Evolutionary conservation across 1,139 yeast species (phyloP).

Genomic region (Protomyces macrosporus): DNA sequence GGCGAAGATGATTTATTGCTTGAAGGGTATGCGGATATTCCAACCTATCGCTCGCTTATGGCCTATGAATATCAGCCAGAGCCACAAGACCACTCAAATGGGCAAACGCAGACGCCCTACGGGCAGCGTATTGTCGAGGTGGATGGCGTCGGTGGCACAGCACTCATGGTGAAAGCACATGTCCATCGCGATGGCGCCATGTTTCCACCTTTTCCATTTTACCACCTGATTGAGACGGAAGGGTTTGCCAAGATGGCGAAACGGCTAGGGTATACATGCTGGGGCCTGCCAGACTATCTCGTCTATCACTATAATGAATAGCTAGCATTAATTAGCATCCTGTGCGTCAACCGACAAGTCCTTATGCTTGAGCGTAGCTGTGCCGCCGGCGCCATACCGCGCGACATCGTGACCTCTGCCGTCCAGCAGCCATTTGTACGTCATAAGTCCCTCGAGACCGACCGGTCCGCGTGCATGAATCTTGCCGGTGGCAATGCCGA

Average conservation of each 20-base stretch:
- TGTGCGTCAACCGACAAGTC: neutral
- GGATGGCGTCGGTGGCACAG: slow-evolving; percentile 97
- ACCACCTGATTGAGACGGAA: slow-evolving; percentile 93
- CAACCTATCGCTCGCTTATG: slow-evolving; percentile 94
- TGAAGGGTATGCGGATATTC: slow-evolving; percentile 84
- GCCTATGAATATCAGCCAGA: slow-evolving; percentile 58
- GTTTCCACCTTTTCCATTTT: slow-evolving; percentile 98
- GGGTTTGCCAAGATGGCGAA: slow-evolving; percentile 98
- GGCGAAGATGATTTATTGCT: slow-evolving; percentile 84
- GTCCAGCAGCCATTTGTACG: slow-evolving; percentile 58
- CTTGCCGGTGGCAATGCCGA: slow-evolving; percentile 93
- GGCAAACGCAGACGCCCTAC: slow-evolving; percentile 50
- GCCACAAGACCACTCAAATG: slow-evolving; percentile 45
- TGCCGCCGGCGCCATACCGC: slow-evolving; percentile 3
- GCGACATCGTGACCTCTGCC: slow-evolving; percentile 18
- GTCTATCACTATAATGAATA: slow-evolving; percentile 60
- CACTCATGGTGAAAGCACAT: slow-evolving; percentile 89
- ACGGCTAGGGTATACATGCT: slow-evolving; percentile 82
- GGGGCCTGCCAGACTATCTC: slow-evolving; percentile 87
- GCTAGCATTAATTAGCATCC: neutral
- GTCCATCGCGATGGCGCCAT: slow-evolving; percentile 98
- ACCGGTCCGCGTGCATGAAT: slow-evolving; percentile 99
- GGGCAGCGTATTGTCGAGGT: slow-evolving; percentile 44
- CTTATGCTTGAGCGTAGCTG: neutral
- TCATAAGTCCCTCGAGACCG: slow-evolving; percentile 92